Percentiles rank a stretch among this genome's conserved stretches.
These are phyloP conservation scores for Cyclospora cayetanensis DNA, from an alignment of 169 alveolate genomes.

Conservation along the genomic window DNA sequence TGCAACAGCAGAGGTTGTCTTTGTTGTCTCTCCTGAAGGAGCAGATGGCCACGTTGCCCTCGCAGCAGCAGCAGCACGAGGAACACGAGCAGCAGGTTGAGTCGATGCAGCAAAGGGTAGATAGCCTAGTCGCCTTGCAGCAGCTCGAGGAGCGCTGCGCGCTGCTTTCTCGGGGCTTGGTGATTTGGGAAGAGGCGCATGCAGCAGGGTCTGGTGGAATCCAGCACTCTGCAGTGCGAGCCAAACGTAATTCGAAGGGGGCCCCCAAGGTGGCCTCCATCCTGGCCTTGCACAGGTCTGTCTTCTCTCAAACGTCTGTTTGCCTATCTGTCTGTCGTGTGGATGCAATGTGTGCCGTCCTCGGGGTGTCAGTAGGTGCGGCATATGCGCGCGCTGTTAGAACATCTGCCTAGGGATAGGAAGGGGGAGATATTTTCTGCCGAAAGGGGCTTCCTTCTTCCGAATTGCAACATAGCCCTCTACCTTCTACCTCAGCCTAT, in stretches of 20 bases:
- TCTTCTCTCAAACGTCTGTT: not conserved
- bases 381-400: too few relatives aligned
- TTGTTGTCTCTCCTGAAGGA: not conserved
- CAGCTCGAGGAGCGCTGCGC: not conserved
- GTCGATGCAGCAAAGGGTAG: not conserved
- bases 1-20: not conserved
- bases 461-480: too few relatives aligned
- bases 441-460: too few relatives aligned
- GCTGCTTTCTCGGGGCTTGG: not conserved
- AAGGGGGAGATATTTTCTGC: too few relatives aligned
- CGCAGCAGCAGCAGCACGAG: not conserved
- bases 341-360: not conserved
- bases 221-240: not conserved
- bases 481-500: too few relatives aligned
- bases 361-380: too few relatives aligned
- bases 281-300: not conserved
- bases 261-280: not conserved
- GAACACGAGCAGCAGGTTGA: not conserved
- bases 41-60: not conserved
- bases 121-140: not conserved
- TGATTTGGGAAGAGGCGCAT: not conserved
- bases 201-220: not conserved
- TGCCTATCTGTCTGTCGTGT: not conserved
- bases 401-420: too few relatives aligned
- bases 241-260: too few relatives aligned